These are phyloP conservation scores for Rhodamnia rubescens DNA, from an alignment of 345 rosid genomes.

Conservation along the genomic window DNA sequence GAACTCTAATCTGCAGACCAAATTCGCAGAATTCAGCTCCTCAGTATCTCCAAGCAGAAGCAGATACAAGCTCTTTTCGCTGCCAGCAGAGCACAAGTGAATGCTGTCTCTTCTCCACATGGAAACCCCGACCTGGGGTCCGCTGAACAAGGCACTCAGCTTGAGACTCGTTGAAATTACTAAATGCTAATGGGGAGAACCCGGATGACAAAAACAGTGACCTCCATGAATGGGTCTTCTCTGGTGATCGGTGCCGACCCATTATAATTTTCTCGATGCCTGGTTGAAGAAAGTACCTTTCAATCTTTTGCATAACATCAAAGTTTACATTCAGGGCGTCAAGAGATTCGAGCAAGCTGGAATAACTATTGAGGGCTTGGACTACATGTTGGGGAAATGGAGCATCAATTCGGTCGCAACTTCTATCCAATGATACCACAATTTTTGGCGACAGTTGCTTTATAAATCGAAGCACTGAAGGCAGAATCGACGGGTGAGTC, in stretches of 20 bases:
- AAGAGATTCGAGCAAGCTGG: slow-evolving; percentile 62
- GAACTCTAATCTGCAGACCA: neutral
- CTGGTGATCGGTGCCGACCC: slow-evolving; percentile 52
- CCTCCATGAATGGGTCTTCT: slow-evolving; percentile 63
- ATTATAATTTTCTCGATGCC: slow-evolving; percentile 46
- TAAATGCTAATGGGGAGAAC: slow-evolving; percentile 51
- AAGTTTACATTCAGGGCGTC: slow-evolving; percentile 66
- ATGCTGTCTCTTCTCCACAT: slow-evolving; percentile 66
- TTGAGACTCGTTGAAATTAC: slow-evolving; percentile 75
- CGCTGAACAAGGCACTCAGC: slow-evolving; percentile 78
- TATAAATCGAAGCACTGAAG: slow-evolving; percentile 50
- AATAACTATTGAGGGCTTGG: slow-evolving; percentile 56
- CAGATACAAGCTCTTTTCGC: slow-evolving; percentile 72
- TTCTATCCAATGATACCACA: slow-evolving; percentile 70
- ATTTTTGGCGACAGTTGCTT: slow-evolving; percentile 74
- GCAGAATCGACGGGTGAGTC: slow-evolving; percentile 37
- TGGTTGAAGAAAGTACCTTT: slow-evolving; percentile 67
- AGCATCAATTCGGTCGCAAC: slow-evolving; percentile 67
- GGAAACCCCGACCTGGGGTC: slow-evolving; percentile 62
- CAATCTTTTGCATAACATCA: slow-evolving; percentile 74
- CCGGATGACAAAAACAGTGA: slow-evolving; percentile 59
- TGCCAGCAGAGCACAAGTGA: slow-evolving; percentile 84
- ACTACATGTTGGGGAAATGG: slow-evolving; percentile 67
- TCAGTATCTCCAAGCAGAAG: slow-evolving; percentile 87
- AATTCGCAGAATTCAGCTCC: neutral